Conservation (phyloP, 768 basidiomycete genomes). For the Agaricus bisporus region DNA sequence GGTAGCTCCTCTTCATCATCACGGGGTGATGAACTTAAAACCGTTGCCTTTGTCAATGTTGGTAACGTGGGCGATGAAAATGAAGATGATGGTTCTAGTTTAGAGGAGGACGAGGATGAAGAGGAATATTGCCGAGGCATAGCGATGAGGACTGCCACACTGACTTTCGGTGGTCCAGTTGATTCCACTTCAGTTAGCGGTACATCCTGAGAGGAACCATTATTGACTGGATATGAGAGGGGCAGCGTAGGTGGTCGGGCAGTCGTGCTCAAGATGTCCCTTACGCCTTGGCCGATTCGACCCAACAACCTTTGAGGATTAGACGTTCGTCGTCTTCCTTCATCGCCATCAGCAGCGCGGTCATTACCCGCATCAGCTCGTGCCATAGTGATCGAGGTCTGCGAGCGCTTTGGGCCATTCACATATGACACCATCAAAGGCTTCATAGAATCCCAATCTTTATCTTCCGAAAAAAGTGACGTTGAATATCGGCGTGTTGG, state of each 20-base stretch:
- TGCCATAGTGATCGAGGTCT: background rate
- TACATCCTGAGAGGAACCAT: background rate
- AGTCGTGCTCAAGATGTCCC: background rate
- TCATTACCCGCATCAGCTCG: background rate
- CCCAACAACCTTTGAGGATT: background rate
- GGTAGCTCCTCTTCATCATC: slow-evolving; percentile 20
- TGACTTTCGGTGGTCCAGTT: slow-evolving; percentile 17
- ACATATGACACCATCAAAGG: slow-evolving; percentile 14
- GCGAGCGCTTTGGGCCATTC: background rate
- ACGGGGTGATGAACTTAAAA: background rate
- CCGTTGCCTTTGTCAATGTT: background rate
- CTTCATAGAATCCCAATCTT: slow-evolving; percentile 16
- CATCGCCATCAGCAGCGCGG: background rate
- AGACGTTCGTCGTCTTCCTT: background rate
- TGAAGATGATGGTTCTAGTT: background rate
- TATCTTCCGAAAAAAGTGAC: slow-evolving; percentile 2
- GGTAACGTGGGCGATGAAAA: background rate
- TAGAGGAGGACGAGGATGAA: slow-evolving; percentile 3
- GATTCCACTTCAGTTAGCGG: slow-evolving; percentile 3
- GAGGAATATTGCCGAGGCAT: slow-evolving; percentile 27
- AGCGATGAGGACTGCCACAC: slow-evolving; percentile 37
- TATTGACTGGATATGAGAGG: background rate
- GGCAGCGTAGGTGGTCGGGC: background rate
- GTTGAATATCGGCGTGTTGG: background rate
- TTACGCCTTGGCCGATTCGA: background rate